A percentile compares a stretch with the other conserved stretches of the same genome.
Evolutionary conservation across 2,329 filamentous ascomycete genomes (phyloP).

Genomic region (Phialophora chinensis): DNA sequence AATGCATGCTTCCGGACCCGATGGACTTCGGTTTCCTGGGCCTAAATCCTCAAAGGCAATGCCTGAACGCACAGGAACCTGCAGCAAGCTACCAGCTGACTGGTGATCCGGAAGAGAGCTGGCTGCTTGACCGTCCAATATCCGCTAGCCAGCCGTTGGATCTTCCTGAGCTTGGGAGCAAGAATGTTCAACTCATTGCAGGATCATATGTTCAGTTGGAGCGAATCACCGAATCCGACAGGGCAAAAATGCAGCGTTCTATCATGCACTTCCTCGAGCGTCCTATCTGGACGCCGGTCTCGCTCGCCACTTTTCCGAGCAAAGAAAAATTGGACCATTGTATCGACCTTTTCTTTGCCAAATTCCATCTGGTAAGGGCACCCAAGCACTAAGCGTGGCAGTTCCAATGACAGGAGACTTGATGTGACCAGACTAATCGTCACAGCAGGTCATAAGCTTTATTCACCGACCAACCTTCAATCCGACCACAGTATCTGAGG

Average conservation of each 20-base stretch:
- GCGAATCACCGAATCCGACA: background rate
- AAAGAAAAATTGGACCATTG: constrained; percentile 21
- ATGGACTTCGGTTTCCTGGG: background rate
- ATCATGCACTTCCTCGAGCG: background rate
- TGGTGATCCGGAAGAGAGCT: background rate
- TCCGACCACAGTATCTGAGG: constrained; percentile 1
- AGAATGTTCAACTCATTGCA: background rate
- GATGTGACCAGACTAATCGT: background rate
- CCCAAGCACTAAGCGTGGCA: too few relatives aligned
- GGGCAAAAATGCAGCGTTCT: background rate
- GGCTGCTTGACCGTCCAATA: background rate
- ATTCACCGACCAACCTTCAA: constrained; percentile 25
- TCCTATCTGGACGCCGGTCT: constrained; percentile 3
- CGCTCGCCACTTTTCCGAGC: constrained; percentile 15
- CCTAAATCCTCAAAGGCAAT: background rate
- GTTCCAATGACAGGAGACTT: too few relatives aligned
- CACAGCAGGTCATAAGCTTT: constrained; percentile 9
- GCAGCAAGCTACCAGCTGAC: background rate
- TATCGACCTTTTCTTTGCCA: constrained; percentile 20
- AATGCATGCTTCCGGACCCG: too few relatives aligned
- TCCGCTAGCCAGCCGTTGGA: background rate
- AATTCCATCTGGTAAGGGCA: constrained; percentile 6
- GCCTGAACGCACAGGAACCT: constrained; percentile 1
- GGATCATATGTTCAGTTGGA: background rate
- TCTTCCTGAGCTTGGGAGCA: background rate